phyloP scores from a whole-genome alignment of 345 rosid genomes.

The Passiflora organensis region DNA sequence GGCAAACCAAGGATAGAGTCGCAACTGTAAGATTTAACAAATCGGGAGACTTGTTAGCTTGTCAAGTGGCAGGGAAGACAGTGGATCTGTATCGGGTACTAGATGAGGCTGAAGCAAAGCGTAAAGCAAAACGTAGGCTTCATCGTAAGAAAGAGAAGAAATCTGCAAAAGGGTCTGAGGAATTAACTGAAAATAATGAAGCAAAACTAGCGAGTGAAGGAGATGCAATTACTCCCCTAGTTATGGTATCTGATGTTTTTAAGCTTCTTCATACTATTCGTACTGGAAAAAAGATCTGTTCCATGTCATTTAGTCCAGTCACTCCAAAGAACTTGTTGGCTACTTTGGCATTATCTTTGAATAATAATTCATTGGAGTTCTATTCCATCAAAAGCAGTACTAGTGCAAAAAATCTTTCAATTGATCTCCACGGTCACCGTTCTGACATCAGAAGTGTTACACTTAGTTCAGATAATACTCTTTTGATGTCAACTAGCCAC shows the following conservation, averaged over 20 bases:
- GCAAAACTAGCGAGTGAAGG: slow-evolving; percentile 23
- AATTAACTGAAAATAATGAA: slow-evolving; percentile 34
- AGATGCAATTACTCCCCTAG: slow-evolving; percentile 25
- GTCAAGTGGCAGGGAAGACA: slow-evolving; percentile 87
- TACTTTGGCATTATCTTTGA: slow-evolving; percentile 74
- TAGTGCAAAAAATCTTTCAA: slow-evolving; percentile 47
- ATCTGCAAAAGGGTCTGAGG: slow-evolving; percentile 45
- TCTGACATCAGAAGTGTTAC: slow-evolving; percentile 89
- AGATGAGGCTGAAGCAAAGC: slow-evolving; percentile 76
- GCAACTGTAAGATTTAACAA: slow-evolving; percentile 64
- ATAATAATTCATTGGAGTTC: slow-evolving; percentile 77
- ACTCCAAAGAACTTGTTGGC: slow-evolving; percentile 58
- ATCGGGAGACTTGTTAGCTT: slow-evolving; percentile 76
- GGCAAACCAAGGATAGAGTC: slow-evolving; percentile 85
- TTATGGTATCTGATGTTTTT: slow-evolving; percentile 68
- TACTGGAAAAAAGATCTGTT: slow-evolving; percentile 75
- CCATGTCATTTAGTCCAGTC: slow-evolving; percentile 70
- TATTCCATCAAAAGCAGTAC: slow-evolving; percentile 55
- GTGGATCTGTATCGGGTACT: slow-evolving; percentile 65
- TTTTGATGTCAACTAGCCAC: slow-evolving; percentile 95
- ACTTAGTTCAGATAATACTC: slow-evolving; percentile 78
- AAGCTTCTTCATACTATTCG: slow-evolving; percentile 72
- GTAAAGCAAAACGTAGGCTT: slow-evolving; percentile 82
- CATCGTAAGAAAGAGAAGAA: slow-evolving; percentile 86
- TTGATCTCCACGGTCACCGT: slow-evolving; percentile 93